Conservation (phyloP, 1,139 yeast species). For the Zygosaccharomyces sapae region DNA sequence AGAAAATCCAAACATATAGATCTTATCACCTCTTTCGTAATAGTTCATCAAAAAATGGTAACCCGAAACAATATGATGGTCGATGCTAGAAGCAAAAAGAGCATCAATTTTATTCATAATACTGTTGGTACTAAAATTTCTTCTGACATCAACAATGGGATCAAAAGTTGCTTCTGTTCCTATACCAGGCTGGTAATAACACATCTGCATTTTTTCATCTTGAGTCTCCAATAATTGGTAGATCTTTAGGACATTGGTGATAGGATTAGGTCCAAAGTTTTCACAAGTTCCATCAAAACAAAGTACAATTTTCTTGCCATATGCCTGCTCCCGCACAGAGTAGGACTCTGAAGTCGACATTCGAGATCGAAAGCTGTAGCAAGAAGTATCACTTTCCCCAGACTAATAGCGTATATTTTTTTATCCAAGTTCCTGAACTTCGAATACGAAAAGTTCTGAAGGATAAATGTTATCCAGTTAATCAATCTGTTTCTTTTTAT, state of each 20-base stretch:
- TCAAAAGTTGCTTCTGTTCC: constrained; percentile 49
- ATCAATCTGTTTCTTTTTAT: too few relatives aligned
- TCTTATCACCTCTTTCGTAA: constrained; percentile 47
- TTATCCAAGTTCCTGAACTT: too few relatives aligned
- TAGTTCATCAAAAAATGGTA: constrained; percentile 49
- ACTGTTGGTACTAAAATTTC: constrained; percentile 23
- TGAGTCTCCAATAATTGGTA: constrained; percentile 51
- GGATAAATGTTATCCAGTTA: background rate
- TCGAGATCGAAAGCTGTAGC: background rate
- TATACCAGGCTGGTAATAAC: constrained; percentile 66
- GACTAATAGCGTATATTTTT: background rate
- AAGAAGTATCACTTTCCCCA: background rate
- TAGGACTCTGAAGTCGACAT: constrained; percentile 1
- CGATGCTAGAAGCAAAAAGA: constrained; percentile 50
- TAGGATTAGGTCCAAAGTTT: constrained; percentile 54
- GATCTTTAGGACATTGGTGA: constrained; percentile 52
- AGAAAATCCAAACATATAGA: constrained; percentile 58
- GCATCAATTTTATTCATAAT: constrained; percentile 42
- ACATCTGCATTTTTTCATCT: constrained; percentile 40
- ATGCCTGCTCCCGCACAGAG: background rate
- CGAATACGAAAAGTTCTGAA: background rate
- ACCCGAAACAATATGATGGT: constrained; percentile 53
- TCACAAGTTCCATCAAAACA: constrained; percentile 64
- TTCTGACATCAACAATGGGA: constrained; percentile 30
- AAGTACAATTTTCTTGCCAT: constrained; percentile 42